Evolutionary conservation across 2,329 filamentous ascomycete genomes (phyloP).

Genomic region (Scleromitrula shiraiana): DNA sequence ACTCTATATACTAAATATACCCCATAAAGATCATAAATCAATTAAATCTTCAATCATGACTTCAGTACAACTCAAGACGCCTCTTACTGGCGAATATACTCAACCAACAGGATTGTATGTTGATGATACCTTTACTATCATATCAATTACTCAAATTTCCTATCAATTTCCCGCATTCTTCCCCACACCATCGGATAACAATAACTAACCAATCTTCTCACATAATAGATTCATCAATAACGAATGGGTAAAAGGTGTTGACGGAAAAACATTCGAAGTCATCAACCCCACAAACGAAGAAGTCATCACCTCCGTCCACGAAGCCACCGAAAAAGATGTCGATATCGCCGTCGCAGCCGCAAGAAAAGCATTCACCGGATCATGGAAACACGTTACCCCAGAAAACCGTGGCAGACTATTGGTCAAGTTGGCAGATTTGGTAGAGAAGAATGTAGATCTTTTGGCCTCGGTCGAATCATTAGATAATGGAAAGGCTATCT

Average conservation of each 20-base stretch:
- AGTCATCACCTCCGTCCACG: slow-evolving; percentile 72
- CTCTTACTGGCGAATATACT: slow-evolving; percentile 28
- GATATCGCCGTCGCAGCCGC: slow-evolving; percentile 76
- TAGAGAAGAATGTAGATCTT: slow-evolving; percentile 68
- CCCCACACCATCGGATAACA: neutral
- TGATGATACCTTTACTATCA: neutral
- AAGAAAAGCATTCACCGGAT: slow-evolving; percentile 73
- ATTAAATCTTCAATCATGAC: slow-evolving; percentile 20
- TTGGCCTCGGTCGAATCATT: slow-evolving; percentile 79
- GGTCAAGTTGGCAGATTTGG: slow-evolving; percentile 69
- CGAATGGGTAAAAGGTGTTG: slow-evolving; percentile 74
- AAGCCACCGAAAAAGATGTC: slow-evolving; percentile 82
- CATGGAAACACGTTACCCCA: slow-evolving; percentile 62
- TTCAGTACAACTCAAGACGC: slow-evolving; percentile 25
- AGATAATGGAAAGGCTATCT: slow-evolving; percentile 79
- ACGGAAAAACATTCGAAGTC: slow-evolving; percentile 87
- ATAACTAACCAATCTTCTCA: neutral
- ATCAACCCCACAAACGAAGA: slow-evolving; percentile 83
- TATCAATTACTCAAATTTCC: neutral
- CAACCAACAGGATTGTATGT: slow-evolving; percentile 37
- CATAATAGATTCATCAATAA: slow-evolving; percentile 67
- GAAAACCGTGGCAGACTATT: slow-evolving; percentile 62
- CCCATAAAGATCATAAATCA: neutral
- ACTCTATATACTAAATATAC: neutral
- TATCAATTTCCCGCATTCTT: slow-evolving; percentile 10